Evolutionary conservation across 768 basidiomycete species (phyloP).

Genomic region (Hemileccinum impolitum): DNA sequence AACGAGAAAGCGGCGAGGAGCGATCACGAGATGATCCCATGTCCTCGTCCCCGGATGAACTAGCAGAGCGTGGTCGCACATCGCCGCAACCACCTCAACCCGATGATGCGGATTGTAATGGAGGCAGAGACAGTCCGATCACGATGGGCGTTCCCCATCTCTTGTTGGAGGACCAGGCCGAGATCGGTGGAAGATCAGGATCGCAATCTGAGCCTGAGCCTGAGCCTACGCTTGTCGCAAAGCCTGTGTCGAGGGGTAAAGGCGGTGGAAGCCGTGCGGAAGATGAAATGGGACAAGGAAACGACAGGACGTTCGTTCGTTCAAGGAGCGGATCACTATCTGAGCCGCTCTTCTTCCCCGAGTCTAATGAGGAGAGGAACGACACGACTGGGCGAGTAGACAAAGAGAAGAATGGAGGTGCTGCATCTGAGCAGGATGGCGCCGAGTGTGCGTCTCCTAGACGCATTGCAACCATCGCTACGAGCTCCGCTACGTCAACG

Average conservation of each 20-base stretch:
- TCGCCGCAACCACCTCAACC: not conserved
- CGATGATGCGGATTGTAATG: not conserved
- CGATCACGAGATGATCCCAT: not conserved
- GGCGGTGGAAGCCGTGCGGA: not conserved
- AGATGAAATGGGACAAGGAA: not conserved
- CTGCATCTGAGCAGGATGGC: not conserved
- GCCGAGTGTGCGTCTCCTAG: not conserved
- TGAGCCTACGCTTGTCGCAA: slow-evolving; percentile 19
- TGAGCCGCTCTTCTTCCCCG: slow-evolving; percentile 28
- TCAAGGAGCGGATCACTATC: slow-evolving; percentile 12
- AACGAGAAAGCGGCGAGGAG: slow-evolving; percentile 4
- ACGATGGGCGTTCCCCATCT: slow-evolving; percentile 11
- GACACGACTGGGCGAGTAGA: not conserved
- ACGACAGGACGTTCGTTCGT: not conserved
- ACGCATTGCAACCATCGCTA: not conserved
- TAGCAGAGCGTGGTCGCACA: not conserved
- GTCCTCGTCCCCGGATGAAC: not conserved
- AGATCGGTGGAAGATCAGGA: not conserved
- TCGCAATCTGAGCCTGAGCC: slow-evolving; percentile 9
- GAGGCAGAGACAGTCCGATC: not conserved
- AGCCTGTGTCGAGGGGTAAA: slow-evolving; percentile 5
- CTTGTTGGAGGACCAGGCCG: not conserved
- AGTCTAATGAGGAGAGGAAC: slow-evolving; percentile 14
- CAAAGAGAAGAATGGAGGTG: not conserved
- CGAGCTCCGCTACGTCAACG: not conserved